Base-by-base conservation (phyloP, 2,329 filamentous ascomycete genomes). In the Penicillium sp. region DNA sequence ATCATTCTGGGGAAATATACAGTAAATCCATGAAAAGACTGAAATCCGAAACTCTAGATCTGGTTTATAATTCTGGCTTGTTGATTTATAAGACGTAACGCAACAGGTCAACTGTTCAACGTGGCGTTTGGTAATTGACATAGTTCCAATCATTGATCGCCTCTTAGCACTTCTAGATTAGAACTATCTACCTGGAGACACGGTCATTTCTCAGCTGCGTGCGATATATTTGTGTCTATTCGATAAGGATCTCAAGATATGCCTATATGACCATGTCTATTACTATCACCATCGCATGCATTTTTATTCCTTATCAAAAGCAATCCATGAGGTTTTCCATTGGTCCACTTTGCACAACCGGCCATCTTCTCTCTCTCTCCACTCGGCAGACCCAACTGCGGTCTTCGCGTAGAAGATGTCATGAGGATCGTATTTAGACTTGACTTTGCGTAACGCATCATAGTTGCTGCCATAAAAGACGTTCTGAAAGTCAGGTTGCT, bases 381-480 rank as follows among this genome's bases (percentile, higher is more conserved):
- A 58, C 14, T 54, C 51, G 21, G 50, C 55, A 19, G 50, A 50
- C 27, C 55, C 55, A 48, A 58, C 55, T n/a, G 55, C 55, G 23
- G 55, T 54, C 25, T 42, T 50, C 1, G 67, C 71, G 33, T 72
- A 75, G 49, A 76, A 73, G 27, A 75, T 46, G 51, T 70, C 63
- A 4, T 69, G 52, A 16, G 74, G 73, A 57, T 78, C 76, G 53
- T 75, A 77, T 53, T 72, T 71, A 6, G 68, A 57, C 67, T 78
- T 78, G 53, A 78, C 68, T 21, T 59, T 31, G 23, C 67, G 60
- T 23, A 77, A 59, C 1, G 58, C 60, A 8, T 64, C 60, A 51
- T 78, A 77, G 47, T 77, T 77, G 8, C 55, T 53, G 3, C 76
- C 75, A 59, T 72, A 78, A 53, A 77, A 78, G 4, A 67, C 68